These are phyloP conservation scores for Rhododendron mucronatum DNA, from an alignment of 148 eudicot species.

Conservation along the genomic window DNA sequence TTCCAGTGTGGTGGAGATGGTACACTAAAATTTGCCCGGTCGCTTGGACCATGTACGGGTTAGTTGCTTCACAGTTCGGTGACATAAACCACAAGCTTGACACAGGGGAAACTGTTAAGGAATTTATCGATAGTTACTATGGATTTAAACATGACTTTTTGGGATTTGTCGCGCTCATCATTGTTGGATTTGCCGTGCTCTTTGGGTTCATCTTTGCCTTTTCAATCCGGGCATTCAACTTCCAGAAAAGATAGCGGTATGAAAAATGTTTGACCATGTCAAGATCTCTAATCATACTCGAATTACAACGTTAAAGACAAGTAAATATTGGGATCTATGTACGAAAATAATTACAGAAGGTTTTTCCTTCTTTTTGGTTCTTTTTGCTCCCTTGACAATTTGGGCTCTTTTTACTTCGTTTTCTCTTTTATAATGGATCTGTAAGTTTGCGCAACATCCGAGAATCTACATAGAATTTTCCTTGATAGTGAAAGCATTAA, in stretches of 20 bases:
- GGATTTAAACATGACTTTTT: conserved; percentile 36
- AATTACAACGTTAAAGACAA: neutral
- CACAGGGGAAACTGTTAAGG: conserved; percentile 18
- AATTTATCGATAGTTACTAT: conserved; percentile 29
- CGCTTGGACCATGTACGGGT: conserved; percentile 43
- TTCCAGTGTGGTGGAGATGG: conserved; percentile 74
- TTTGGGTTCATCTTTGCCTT: conserved; percentile 22
- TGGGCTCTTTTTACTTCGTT: neutral
- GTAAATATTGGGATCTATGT: neutral
- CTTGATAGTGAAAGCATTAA: neutral
- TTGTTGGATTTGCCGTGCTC: conserved; percentile 21
- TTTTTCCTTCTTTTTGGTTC: neutral
- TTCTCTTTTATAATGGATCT: neutral
- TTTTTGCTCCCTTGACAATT: neutral
- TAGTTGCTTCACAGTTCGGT: conserved; percentile 44
- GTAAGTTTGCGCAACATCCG: neutral
- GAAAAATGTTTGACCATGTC: neutral
- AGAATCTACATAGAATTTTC: no score
- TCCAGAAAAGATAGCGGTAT: neutral
- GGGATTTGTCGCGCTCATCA: conserved; percentile 29
- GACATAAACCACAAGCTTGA: conserved; percentile 20
- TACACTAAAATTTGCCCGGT: conserved; percentile 34
- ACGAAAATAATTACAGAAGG: neutral
- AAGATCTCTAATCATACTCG: neutral
- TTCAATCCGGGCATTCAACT: conserved; percentile 1